These are phyloP conservation scores for Coniochaeta sp. DNA, from an alignment of 2,329 filamentous ascomycete species.

Conservation along the genomic window DNA sequence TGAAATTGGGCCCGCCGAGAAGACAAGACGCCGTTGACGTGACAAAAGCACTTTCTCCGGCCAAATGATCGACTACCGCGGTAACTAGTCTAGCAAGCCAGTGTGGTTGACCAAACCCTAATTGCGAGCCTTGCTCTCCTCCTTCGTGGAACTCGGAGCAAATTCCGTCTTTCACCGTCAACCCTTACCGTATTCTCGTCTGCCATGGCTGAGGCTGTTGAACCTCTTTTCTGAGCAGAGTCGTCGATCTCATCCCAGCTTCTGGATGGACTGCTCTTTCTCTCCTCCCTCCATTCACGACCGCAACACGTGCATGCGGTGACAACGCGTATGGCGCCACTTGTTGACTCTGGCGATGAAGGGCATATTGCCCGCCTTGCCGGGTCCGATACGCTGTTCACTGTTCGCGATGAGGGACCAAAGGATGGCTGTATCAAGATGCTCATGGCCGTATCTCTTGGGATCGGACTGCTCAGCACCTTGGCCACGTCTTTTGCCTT, in stretches of 20 bases:
- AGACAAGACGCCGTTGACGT: neutral
- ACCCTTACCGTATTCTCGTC: neutral
- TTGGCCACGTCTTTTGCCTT: conserved; percentile 46
- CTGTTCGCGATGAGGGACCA: neutral
- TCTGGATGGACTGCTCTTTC: neutral
- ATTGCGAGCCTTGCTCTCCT: neutral
- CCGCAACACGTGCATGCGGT: neutral
- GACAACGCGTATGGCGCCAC: neutral
- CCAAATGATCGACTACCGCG: neutral
- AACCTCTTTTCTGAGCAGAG: neutral
- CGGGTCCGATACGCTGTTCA: neutral
- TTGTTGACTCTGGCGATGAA: neutral
- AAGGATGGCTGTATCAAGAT: neutral
- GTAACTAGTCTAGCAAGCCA: neutral
- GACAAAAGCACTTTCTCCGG: neutral
- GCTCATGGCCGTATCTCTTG: conserved; percentile 20
- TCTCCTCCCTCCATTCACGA: neutral
- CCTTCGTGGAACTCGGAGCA: neutral
- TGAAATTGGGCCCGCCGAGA: neutral
- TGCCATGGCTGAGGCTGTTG: neutral
- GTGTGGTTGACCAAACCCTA: neutral
- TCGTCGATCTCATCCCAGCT: neutral
- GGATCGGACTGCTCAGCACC: conserved; percentile 44
- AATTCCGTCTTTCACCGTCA: neutral
- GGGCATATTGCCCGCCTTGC: neutral